A percentile compares a stretch with the other conserved stretches of the same genome.
phyloP scores from a whole-genome alignment of 805 yeast genomes.

The Saturnispora serradocipensis region DNA sequence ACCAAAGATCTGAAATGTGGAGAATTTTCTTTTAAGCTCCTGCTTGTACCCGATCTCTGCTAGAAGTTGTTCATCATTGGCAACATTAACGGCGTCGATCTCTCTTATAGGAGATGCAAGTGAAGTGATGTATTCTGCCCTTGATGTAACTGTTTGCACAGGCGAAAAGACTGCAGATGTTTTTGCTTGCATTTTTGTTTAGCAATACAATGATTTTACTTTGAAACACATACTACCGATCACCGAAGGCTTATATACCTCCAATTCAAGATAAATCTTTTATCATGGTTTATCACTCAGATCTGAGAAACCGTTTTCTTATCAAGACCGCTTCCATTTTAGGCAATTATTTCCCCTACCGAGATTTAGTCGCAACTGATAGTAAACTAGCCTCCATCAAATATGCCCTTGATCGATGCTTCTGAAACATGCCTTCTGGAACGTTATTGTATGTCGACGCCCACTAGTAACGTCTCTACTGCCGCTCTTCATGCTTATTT shows the following conservation, averaged over 20 bases:
- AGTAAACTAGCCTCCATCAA: neutral
- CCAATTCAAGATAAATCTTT: neutral
- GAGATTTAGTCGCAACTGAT: neutral
- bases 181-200: neutral
- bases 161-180: conserved; percentile 6
- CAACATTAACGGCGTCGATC: conserved; percentile 24
- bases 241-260: neutral
- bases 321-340: neutral
- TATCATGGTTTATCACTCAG: neutral
- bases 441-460: too few species aligned
- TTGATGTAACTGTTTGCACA: conserved; percentile 9
- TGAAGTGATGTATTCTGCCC: conserved; percentile 14
- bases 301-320: neutral
- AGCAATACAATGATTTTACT: neutral
- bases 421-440: too few species aligned
- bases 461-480: too few species aligned
- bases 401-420: too few species aligned
- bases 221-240: neutral
- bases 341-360: neutral
- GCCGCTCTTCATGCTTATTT: too few species aligned
- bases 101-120: conserved; percentile 20
- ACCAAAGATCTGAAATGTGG: conserved; percentile 47
- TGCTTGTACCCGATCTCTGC: conserved; percentile 56
- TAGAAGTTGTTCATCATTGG: conserved; percentile 28
- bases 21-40: conserved; percentile 52